These are phyloP conservation scores for Apocynum venetum DNA, from an alignment of 257 asterid species.

Conservation along the genomic window DNA sequence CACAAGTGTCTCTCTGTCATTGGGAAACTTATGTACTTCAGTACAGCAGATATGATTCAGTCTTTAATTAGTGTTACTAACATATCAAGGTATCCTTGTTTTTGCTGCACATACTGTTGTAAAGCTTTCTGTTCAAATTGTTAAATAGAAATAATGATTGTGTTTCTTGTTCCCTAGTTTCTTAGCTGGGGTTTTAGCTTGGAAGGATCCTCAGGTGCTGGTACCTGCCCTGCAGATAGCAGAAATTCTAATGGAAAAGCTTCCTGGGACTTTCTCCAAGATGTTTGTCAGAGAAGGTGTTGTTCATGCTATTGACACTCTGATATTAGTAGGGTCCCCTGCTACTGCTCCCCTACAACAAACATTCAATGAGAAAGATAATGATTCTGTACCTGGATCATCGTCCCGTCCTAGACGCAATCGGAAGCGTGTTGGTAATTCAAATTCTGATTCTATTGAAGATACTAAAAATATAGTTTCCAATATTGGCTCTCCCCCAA, in stretches of 20 bases:
- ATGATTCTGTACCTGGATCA: conserved; percentile 79
- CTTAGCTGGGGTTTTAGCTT: conserved; percentile 95
- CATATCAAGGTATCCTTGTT: conserved; percentile 62
- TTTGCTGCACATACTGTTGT: conserved; percentile 9
- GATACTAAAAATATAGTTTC: conserved; percentile 48
- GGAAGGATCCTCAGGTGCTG: conserved; percentile 99
- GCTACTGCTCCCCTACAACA: conserved; percentile 44
- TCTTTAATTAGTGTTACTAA: conserved; percentile 66
- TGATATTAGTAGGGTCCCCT: conserved; percentile 51
- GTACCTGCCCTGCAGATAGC: conserved; percentile 96
- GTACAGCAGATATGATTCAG: conserved; percentile 79
- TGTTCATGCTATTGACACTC: conserved; percentile 85
- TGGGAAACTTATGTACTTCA: conserved; percentile 94
- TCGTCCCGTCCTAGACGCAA: conserved; percentile 78
- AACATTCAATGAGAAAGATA: conserved; percentile 61
- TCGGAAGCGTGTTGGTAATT: conserved; percentile 64
- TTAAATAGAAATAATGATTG: conserved; percentile 10
- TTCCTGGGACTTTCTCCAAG: conserved; percentile 81
- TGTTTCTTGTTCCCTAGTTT: conserved; percentile 47
- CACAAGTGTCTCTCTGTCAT: conserved; percentile 95
- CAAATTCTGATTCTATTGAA: conserved; percentile 53
- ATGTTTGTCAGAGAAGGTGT: conserved; percentile 97
- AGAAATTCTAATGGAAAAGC: conserved; percentile 95
- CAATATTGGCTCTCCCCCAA: conserved; percentile 46
- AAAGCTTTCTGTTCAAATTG: conserved; percentile 7